Percentiles rank a stretch among this genome's conserved stretches.
Conservation (phyloP, 768 basidiomycete species). For the Pisolithus orientalis region DNA sequence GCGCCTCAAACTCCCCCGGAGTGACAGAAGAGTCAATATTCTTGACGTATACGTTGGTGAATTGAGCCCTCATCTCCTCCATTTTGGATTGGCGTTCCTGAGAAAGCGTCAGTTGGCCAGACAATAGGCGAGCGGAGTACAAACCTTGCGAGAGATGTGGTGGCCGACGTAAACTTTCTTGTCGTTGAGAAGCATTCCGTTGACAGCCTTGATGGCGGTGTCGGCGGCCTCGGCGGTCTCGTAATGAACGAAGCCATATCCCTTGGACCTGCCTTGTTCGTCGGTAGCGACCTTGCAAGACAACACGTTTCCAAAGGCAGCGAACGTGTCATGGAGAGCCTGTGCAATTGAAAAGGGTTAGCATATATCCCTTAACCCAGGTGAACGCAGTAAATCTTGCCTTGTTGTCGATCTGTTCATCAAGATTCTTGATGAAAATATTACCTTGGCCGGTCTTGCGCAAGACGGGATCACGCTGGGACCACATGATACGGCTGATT, state of each 20-base stretch:
- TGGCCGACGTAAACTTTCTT: slow-evolving; percentile 99
- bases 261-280: slow-evolving; percentile 91
- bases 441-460: slow-evolving; percentile 99
- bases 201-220: slow-evolving; percentile 95
- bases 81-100: slow-evolving; percentile 97
- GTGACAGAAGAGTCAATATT: slow-evolving; percentile 83
- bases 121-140: slow-evolving; percentile 9
- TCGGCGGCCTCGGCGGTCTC: slow-evolving; percentile 96
- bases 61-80: slow-evolving; percentile 95
- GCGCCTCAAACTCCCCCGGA: slow-evolving; percentile 77
- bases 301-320: slow-evolving; percentile 96
- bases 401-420: slow-evolving; percentile 97
- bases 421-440: slow-evolving; percentile 99
- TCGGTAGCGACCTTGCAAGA: slow-evolving; percentile 99
- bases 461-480: slow-evolving; percentile 97
- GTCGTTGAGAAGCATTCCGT: slow-evolving; percentile 99
- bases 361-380: not conserved
- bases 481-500: slow-evolving; percentile 98
- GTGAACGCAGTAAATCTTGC: slow-evolving; percentile 27
- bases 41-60: slow-evolving; percentile 98
- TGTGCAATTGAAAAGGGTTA: slow-evolving; percentile 22
- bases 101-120: not conserved
- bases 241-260: slow-evolving; percentile 99
- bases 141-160: slow-evolving; percentile 92
- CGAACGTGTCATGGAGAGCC: slow-evolving; percentile 99